Evolutionary conservation across 805 yeast genomes (phyloP).

Genomic region (Teunomyces lycoperdinae): DNA sequence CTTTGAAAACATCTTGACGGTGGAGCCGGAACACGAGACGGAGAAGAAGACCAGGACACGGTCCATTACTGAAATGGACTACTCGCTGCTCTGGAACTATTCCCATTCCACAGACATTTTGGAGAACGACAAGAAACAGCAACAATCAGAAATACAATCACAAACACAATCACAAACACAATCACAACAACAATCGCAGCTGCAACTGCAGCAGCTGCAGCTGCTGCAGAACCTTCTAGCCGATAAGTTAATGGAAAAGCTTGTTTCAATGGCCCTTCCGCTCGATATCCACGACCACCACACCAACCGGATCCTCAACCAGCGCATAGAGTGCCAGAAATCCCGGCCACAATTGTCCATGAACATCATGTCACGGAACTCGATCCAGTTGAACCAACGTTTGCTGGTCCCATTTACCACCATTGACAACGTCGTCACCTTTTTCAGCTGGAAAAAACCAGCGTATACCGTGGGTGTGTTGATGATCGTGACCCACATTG

Average conservation of each 20-base stretch:
- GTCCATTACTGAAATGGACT: conserved; percentile 5
- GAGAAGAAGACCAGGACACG: neutral
- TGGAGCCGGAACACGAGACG: conserved; percentile 12
- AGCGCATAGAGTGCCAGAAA: conserved; percentile 59
- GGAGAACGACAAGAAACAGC: neutral
- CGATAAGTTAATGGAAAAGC: conserved; percentile 70
- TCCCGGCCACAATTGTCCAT: conserved; percentile 68
- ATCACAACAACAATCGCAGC: neutral
- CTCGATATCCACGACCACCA: conserved; percentile 45
- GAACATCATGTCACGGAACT: conserved; percentile 65
- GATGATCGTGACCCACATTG: conserved; percentile 46
- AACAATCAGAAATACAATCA: conserved; percentile 9
- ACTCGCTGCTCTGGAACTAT: conserved; percentile 25
- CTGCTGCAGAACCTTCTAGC: conserved; percentile 31
- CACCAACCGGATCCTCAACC: conserved; percentile 40
- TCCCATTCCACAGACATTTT: conserved; percentile 17
- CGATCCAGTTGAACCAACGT: conserved; percentile 60
- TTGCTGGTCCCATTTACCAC: conserved; percentile 58
- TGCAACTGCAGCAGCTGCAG: neutral
- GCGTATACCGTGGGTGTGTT: conserved; percentile 58
- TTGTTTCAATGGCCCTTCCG: conserved; percentile 71
- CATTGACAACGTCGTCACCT: conserved; percentile 52
- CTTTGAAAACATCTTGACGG: conserved; percentile 33
- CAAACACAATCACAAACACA: conserved; percentile 13
- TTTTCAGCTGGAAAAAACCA: conserved; percentile 66